Percentiles rank a stretch among this genome's conserved stretches.
Conservation (phyloP, 208 protist species). For the Zelonia costaricensis region DNA sequence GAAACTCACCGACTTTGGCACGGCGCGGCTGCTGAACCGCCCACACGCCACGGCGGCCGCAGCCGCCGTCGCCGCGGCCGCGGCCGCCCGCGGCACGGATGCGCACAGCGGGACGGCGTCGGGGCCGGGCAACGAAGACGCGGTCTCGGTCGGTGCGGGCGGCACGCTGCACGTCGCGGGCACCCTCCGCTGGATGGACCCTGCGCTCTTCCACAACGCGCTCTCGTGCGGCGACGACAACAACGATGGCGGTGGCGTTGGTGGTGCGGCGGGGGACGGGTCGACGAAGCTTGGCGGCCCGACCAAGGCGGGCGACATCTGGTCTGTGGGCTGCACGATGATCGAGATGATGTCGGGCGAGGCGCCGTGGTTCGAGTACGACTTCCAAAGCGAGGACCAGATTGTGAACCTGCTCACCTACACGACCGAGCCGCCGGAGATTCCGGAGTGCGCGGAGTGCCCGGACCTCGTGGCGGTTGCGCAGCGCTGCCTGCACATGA, state of each 20-base stretch:
- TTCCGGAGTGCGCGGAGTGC: constrained; percentile 73
- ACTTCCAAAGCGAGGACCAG: constrained; percentile 87
- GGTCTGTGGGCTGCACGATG: constrained; percentile 89
- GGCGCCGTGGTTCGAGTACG: constrained; percentile 90
- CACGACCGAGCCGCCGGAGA: constrained; percentile 79
- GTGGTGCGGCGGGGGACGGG: neutral
- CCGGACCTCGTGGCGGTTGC: constrained; percentile 70
- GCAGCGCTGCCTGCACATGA: constrained; percentile 55
- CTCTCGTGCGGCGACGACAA: constrained; percentile 7
- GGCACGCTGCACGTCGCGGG: constrained; percentile 69
- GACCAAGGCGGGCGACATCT: constrained; percentile 87
- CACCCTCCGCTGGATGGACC: constrained; percentile 91
- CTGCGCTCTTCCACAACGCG: constrained; percentile 61
- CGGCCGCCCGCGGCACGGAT: constrained; percentile 7
- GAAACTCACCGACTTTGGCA: constrained; percentile 92
- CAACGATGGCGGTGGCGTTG: neutral
- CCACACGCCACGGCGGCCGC: constrained; percentile 29
- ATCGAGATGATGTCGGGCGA: constrained; percentile 92
- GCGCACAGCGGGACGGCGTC: constrained; percentile 8
- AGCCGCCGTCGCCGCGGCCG: constrained; percentile 1
- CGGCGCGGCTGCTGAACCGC: constrained; percentile 72
- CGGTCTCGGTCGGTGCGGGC: constrained; percentile 11
- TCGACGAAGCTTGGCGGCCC: constrained; percentile 34
- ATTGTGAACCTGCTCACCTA: constrained; percentile 87
- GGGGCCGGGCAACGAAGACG: constrained; percentile 25